phyloP scores from a whole-genome alignment of 1,284 basidiomycete species.

The Golubevia sp. region DNA sequence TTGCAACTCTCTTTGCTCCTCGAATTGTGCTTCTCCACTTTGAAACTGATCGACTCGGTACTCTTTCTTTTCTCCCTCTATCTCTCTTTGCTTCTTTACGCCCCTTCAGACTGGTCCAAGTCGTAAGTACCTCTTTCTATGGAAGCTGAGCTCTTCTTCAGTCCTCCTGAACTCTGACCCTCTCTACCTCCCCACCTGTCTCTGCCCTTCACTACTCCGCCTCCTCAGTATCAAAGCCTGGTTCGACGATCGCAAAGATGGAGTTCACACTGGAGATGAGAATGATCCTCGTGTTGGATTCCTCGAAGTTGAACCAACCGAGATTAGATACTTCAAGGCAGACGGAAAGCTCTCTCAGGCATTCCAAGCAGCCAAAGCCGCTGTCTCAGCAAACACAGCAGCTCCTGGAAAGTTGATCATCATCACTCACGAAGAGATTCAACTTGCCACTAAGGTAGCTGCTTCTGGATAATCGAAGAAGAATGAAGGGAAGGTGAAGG shows the following conservation, averaged over 20 bases:
- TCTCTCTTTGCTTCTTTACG: conserved; percentile 6
- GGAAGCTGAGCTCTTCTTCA: conserved; percentile 66
- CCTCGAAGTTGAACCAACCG: conserved; percentile 79
- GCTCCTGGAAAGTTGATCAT: conserved; percentile 71
- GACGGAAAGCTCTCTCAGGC: conserved; percentile 65
- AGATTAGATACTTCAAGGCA: conserved; percentile 64
- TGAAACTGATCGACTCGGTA: too few relatives aligned
- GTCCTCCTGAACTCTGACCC: too few relatives aligned
- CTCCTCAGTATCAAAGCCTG: conserved; percentile 67
- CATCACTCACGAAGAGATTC: conserved; percentile 70
- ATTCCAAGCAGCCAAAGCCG: conserved; percentile 67
- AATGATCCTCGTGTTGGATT: conserved; percentile 79
- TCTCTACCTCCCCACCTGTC: too few relatives aligned
- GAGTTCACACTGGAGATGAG: conserved; percentile 79
- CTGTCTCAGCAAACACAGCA: conserved; percentile 68
- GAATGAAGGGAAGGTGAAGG: too few relatives aligned
- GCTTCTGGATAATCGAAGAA: background rate
- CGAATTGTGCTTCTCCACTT: background rate
- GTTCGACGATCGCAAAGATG: conserved; percentile 85
- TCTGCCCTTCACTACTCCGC: too few relatives aligned
- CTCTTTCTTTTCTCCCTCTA: too few relatives aligned
- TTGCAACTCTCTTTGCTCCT: conserved; percentile 68
- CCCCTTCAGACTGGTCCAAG: conserved; percentile 13
- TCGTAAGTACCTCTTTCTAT: background rate
- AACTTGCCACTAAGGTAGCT: conserved; percentile 53